phyloP scores from a whole-genome alignment of 129 eudicot species.

The Heracleum sosnowskyi region DNA sequence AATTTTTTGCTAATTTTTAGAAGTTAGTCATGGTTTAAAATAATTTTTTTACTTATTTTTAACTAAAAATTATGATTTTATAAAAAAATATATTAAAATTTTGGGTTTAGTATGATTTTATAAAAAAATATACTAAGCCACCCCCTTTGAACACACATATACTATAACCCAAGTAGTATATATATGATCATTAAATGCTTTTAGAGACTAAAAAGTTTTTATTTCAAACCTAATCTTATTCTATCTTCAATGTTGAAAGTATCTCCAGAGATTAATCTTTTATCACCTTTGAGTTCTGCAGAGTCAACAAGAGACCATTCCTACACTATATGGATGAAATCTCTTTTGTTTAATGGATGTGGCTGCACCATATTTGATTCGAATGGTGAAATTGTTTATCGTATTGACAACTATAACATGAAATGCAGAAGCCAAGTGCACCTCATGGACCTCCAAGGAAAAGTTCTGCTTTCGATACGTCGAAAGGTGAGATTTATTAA shows the following conservation, averaged over 20 bases:
- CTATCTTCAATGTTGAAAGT: slow-evolving; percentile 39
- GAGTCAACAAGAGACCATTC: slow-evolving; percentile 30
- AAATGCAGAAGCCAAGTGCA: slow-evolving; percentile 40
- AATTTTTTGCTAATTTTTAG: no score
- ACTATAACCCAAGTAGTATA: not conserved
- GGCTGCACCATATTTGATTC: slow-evolving; percentile 70
- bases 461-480: slow-evolving; percentile 43
- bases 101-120: no score
- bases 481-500: slow-evolving; percentile 34
- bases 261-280: slow-evolving; percentile 32
- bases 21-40: no score
- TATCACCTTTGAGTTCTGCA: slow-evolving; percentile 12
- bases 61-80: no score
- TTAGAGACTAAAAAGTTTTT: not conserved
- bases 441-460: slow-evolving; percentile 54
- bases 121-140: no score
- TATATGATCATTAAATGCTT: not conserved
- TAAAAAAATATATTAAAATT: no score
- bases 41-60: no score
- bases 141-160: no score
- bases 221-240: not conserved
- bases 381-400: slow-evolving; percentile 41
- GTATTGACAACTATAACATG: slow-evolving; percentile 56
- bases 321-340: slow-evolving; percentile 78
- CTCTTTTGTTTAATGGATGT: slow-evolving; percentile 46